These are phyloP conservation scores for Lactuca saligna DNA, from an alignment of 129 eudicot species.

Conservation along the genomic window DNA sequence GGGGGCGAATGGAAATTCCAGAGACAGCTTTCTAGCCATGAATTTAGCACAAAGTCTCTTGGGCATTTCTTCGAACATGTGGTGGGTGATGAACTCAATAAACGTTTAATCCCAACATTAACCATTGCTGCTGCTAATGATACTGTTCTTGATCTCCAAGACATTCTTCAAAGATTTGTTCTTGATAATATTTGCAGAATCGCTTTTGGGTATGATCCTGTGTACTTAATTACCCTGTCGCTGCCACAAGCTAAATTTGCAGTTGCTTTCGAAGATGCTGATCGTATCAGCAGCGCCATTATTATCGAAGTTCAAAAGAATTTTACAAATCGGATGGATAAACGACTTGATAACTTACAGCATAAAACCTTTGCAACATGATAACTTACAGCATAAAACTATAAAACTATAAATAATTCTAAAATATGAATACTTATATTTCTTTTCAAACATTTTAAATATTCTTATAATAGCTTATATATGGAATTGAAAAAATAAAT, in stretches of 20 bases:
- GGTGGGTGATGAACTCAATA: slow-evolving; percentile 55
- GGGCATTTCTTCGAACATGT: slow-evolving; percentile 61
- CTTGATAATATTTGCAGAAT: slow-evolving; percentile 33
- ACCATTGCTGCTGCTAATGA: slow-evolving; percentile 27
- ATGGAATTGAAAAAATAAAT: too few relatives aligned
- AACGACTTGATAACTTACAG: slow-evolving; percentile 6
- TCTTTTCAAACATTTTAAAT: too few relatives aligned
- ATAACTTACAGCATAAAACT: too few relatives aligned
- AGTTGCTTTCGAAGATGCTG: slow-evolving; percentile 31
- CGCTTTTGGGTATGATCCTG: slow-evolving; percentile 34
- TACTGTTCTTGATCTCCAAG: slow-evolving; percentile 57
- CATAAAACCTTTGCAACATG: too few relatives aligned
- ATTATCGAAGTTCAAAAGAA: slow-evolving; percentile 45
- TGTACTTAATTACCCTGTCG: slow-evolving; percentile 22
- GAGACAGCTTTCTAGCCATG: slow-evolving; percentile 53
- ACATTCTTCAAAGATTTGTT: slow-evolving; percentile 49
- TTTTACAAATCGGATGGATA: slow-evolving; percentile 28
- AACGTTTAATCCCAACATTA: slow-evolving; percentile 46
- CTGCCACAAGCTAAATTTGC: slow-evolving; percentile 30
- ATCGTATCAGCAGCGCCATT: slow-evolving; percentile 34
- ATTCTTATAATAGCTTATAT: too few relatives aligned
- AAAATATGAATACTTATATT: too few relatives aligned
- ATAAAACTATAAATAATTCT: too few relatives aligned
- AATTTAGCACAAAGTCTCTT: slow-evolving; percentile 63
- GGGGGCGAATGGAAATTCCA: slow-evolving; percentile 36